Evolutionary conservation across 75 land plant species (phyloP), one percentile per base, ranked within the genome.

Genomic region (Pinus taeda): DNA sequence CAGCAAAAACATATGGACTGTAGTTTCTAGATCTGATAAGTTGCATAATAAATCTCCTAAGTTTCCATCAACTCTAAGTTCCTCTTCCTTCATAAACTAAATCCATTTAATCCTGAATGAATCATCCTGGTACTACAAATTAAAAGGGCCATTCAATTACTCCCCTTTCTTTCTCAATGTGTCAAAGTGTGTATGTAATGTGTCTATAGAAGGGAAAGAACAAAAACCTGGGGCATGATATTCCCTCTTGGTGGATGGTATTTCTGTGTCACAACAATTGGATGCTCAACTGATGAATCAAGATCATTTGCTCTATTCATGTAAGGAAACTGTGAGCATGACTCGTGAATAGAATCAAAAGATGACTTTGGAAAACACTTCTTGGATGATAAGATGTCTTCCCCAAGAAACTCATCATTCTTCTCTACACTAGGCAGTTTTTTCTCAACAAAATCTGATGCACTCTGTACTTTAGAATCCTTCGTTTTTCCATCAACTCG

Each of bases 311-410:
- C 57, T 49, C 45, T 73, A 24, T 56, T 53, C 57, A 26, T 21
- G 21, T 42, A 69, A 15, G 53, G 18, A 39, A 22, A 24, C 42
- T 69, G 39, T 13, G 74, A 57, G 30, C 45, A 26, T 73, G 22
- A 26, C 55, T 18, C 58, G 17, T n/a, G 55, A 20, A 24, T 49
- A 57, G 59, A 53, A 18, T 60, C 62, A 60, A 60, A 20, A 73
- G 59, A 73, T 55, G 22, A 53, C 29, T 73, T 73, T 29, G 59
- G 33, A 73, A 36, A 56, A n/a, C n/a, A 13, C 57, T 73, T 53
- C 59, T 73, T 73, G 33, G 55, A 26, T 73, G 58, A 73, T 4
- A 29, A 3, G 17, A 26, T 73, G 57, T 73, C 58, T 73, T 55
- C 29, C 6, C 36, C 58, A 26, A 11, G 36, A 13, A 56, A 73